Conservation (phyloP, 306 rosid genomes). For the Quercus suber region DNA sequence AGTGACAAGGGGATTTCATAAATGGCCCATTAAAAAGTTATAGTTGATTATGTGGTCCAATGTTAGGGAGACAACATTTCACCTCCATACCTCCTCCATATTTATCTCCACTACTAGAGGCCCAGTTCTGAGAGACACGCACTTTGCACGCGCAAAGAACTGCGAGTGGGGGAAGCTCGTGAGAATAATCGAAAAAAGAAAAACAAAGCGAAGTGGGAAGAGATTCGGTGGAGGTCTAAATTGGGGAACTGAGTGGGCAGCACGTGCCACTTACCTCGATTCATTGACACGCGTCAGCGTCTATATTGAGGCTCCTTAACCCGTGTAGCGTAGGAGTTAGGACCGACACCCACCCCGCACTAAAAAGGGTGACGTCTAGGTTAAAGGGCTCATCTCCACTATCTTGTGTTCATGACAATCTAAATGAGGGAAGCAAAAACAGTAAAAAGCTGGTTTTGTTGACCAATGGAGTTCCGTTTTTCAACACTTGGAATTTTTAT, state of each 20-base stretch:
- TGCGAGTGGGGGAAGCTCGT: not conserved
- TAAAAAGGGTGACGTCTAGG: not conserved
- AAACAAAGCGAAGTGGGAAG: not conserved
- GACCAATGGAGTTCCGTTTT: too few relatives aligned
- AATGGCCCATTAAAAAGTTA: not conserved
- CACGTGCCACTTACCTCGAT: not conserved
- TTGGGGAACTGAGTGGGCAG: not conserved
- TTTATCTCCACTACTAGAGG: not conserved
- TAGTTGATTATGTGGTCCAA: not conserved
- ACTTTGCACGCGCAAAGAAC: not conserved
- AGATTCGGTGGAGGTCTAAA: constrained; percentile 6
- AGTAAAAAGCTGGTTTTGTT: not conserved
- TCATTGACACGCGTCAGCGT: not conserved
- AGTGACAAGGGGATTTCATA: too few relatives aligned
- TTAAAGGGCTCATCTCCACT: not conserved
- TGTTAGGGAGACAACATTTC: not conserved
- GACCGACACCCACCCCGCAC: not conserved
- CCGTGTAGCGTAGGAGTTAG: not conserved
- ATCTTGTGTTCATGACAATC: not conserved
- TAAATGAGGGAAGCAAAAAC: not conserved
- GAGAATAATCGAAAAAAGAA: not conserved
- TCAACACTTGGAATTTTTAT: too few relatives aligned
- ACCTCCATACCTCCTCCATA: not conserved
- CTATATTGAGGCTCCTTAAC: not conserved
- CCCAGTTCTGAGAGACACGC: not conserved